Conservation (phyloP, 148 eudicot species). For the Salicornia ramosissima region DNA sequence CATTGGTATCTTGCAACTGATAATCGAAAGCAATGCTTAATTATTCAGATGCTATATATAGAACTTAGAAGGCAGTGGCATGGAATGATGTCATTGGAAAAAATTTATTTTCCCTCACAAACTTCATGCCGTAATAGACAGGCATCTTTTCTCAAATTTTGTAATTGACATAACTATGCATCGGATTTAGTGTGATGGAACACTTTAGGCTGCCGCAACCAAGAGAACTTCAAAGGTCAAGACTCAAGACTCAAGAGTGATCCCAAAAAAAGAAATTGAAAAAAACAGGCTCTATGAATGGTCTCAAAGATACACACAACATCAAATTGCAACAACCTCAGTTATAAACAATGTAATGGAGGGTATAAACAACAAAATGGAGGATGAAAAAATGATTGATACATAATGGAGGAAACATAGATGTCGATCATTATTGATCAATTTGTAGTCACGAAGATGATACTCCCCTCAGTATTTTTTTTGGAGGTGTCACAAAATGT, state of each 20-base stretch:
- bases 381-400: no score
- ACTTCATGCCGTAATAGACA: not conserved
- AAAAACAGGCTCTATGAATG: no score
- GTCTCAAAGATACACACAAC: no score
- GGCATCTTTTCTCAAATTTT: not conserved
- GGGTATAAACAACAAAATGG: no score
- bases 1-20: constrained; percentile 51
- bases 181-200: not conserved
- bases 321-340: no score
- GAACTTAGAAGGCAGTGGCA: not conserved
- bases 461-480: no score
- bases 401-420: no score
- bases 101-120: not conserved
- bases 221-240: not conserved
- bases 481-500: no score
- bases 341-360: no score
- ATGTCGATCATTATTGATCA: not conserved
- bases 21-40: constrained; percentile 12
- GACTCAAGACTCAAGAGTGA: no score
- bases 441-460: not conserved
- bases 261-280: no score
- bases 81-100: not conserved
- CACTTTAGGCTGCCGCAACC: not conserved
- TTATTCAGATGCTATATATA: not conserved
- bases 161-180: not conserved